Conservation (phyloP, 768 basidiomycete genomes). For the Phylloporus sp. region DNA sequence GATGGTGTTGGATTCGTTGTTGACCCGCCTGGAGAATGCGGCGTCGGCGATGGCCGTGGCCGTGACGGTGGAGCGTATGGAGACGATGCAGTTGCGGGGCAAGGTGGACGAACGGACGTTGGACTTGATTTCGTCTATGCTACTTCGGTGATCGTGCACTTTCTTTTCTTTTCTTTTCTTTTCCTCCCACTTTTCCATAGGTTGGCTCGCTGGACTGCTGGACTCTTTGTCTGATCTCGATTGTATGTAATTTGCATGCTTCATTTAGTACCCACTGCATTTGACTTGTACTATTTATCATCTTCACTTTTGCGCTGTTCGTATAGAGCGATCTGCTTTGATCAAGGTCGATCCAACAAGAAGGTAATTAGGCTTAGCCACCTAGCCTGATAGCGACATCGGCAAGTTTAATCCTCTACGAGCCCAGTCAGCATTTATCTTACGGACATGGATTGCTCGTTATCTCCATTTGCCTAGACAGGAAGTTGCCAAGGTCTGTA, state of each 20-base stretch:
- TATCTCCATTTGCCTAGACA: no score
- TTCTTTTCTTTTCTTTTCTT: constrained; percentile 1
- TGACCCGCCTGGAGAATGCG: constrained; percentile 75
- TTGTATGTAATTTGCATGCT: neutral
- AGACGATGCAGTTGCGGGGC: constrained; percentile 34
- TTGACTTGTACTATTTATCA: no score
- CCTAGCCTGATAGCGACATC: no score
- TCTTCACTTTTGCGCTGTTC: no score
- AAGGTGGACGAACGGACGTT: constrained; percentile 49
- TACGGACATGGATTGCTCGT: no score
- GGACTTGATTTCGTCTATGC: constrained; percentile 38
- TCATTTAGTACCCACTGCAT: no score
- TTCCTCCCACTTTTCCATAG: neutral
- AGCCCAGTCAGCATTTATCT: no score
- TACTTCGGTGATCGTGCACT: constrained; percentile 14
- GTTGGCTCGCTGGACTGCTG: neutral
- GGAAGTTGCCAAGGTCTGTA: no score
- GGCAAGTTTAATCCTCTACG: no score
- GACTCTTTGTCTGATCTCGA: neutral
- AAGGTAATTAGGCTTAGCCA: no score
- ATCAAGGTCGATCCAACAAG: neutral
- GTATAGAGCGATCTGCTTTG: neutral
- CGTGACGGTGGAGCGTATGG: constrained; percentile 18
- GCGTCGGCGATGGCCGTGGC: constrained; percentile 32
- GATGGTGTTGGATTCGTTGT: constrained; percentile 70